A percentile compares a stretch with the other conserved stretches of the same genome.
These are phyloP conservation scores for Debaryomyces prosopidis DNA, from an alignment of 805 yeast species.

Conservation along the genomic window DNA sequence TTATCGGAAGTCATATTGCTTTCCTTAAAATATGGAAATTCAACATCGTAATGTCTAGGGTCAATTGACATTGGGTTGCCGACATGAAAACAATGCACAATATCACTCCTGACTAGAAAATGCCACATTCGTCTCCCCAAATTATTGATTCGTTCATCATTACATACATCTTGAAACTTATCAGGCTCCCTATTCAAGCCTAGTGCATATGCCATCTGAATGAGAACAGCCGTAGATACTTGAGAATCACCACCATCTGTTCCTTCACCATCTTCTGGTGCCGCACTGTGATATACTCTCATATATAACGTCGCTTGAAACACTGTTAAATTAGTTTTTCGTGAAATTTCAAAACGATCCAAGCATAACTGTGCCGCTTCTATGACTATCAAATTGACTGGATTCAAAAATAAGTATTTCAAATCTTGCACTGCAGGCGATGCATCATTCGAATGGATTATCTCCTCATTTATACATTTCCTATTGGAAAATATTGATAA, in stretches of 20 bases:
- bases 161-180: slow-evolving; percentile 22
- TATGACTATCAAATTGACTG: slow-evolving; percentile 20
- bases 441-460: slow-evolving; percentile 15
- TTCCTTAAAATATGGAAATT: slow-evolving; percentile 14
- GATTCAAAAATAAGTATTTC: slow-evolving; percentile 17
- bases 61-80: slow-evolving; percentile 17
- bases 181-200: slow-evolving; percentile 67
- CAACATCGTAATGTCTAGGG: slow-evolving; percentile 11
- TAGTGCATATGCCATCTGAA: slow-evolving; percentile 61
- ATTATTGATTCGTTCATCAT: slow-evolving; percentile 16
- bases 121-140: slow-evolving; percentile 25
- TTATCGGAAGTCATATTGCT: slow-evolving; percentile 16
- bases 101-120: slow-evolving; percentile 12
- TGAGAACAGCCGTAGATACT: slow-evolving; percentile 49
- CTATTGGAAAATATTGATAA: slow-evolving; percentile 27
- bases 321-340: slow-evolving; percentile 44
- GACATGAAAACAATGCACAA: slow-evolving; percentile 25
- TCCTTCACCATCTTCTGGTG: slow-evolving; percentile 52
- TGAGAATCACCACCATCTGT: slow-evolving; percentile 57
- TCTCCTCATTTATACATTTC: slow-evolving; percentile 20
- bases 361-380: slow-evolving; percentile 25
- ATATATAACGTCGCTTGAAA: slow-evolving; percentile 51
- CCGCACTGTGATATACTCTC: slow-evolving; percentile 44
- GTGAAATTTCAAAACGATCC: slow-evolving; percentile 18
- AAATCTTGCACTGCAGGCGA: slow-evolving; percentile 12